Evolutionary conservation across 2,329 filamentous ascomycete genomes (phyloP).

Genomic region (Dendrostoma leiphaemia): DNA sequence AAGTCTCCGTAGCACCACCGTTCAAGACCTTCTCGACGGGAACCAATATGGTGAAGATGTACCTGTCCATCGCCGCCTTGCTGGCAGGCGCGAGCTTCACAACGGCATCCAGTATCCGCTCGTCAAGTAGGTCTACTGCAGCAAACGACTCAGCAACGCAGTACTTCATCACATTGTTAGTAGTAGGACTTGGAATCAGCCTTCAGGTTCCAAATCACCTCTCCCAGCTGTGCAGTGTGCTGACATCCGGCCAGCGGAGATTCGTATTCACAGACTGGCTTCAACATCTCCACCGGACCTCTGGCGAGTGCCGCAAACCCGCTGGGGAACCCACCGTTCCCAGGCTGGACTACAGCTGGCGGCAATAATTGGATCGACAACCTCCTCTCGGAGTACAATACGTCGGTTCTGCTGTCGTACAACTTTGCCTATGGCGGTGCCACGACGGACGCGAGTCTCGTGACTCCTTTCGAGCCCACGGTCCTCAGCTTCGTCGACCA

Average conservation of each 20-base stretch:
- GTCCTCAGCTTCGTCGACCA: slow-evolving; percentile 54
- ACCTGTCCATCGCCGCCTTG: background rate
- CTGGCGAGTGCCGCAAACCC: slow-evolving; percentile 55
- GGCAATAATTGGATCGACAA: slow-evolving; percentile 50
- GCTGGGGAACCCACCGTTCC: slow-evolving; percentile 58
- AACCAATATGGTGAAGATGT: background rate
- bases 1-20: background rate
- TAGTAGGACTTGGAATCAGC: too few species aligned
- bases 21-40: background rate
- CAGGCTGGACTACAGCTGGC: slow-evolving; percentile 44
- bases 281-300: slow-evolving; percentile 41
- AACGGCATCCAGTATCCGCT: background rate
- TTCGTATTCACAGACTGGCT: slow-evolving; percentile 59
- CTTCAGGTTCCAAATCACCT: too few species aligned
- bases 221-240: background rate
- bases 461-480: slow-evolving; percentile 44
- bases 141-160: slow-evolving; percentile 17
- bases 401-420: slow-evolving; percentile 41
- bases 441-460: slow-evolving; percentile 45
- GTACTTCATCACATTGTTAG: slow-evolving; percentile 42
- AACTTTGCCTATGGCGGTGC: slow-evolving; percentile 52
- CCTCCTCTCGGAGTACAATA: slow-evolving; percentile 40
- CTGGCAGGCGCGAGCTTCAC: background rate
- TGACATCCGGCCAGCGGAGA: slow-evolving; percentile 42
- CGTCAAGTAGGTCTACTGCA: background rate